A percentile compares a stretch with the other conserved stretches of the same genome.
Evolutionary conservation across 495 filamentous ascomycete species (phyloP).

Genomic region (Podospora appendiculata): DNA sequence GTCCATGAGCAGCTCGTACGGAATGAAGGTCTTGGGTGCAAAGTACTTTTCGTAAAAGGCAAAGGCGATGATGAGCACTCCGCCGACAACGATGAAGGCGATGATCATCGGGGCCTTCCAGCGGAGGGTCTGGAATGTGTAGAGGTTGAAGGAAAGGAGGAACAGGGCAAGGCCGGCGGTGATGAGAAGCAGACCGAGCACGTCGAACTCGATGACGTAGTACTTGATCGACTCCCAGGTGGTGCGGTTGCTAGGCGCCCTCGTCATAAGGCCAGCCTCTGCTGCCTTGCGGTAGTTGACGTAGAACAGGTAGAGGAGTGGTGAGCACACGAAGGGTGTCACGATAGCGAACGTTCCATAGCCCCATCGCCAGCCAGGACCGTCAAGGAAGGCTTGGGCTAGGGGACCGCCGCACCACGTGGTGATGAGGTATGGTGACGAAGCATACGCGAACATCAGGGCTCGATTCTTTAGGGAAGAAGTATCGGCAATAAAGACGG

Average conservation of each 20-base stretch:
- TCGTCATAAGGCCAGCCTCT: constrained; percentile 40
- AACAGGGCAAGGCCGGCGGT: constrained; percentile 33
- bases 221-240: constrained; percentile 38
- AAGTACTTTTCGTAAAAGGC: constrained; percentile 49
- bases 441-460: constrained; percentile 52
- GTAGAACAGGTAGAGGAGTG: constrained; percentile 47
- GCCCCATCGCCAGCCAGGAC: constrained; percentile 53
- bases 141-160: constrained; percentile 46
- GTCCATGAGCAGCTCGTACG: constrained; percentile 51
- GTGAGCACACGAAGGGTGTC: constrained; percentile 46
- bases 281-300: constrained; percentile 54
- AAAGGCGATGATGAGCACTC: constrained; percentile 41
- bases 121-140: constrained; percentile 33
- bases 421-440: constrained; percentile 61
- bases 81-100: constrained; percentile 41
- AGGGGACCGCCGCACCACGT: constrained; percentile 44
- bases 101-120: constrained; percentile 50
- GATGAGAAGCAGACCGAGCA: constrained; percentile 36
- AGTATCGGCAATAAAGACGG: constrained; percentile 61
- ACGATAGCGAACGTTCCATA: constrained; percentile 56
- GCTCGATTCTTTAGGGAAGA: constrained; percentile 55
- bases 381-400: constrained; percentile 34
- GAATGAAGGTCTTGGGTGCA: constrained; percentile 51
- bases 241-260: constrained; percentile 38
- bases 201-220: constrained; percentile 50